phyloP scores from a whole-genome alignment of 495 filamentous ascomycete species.

The Neurospora africana region DNA sequence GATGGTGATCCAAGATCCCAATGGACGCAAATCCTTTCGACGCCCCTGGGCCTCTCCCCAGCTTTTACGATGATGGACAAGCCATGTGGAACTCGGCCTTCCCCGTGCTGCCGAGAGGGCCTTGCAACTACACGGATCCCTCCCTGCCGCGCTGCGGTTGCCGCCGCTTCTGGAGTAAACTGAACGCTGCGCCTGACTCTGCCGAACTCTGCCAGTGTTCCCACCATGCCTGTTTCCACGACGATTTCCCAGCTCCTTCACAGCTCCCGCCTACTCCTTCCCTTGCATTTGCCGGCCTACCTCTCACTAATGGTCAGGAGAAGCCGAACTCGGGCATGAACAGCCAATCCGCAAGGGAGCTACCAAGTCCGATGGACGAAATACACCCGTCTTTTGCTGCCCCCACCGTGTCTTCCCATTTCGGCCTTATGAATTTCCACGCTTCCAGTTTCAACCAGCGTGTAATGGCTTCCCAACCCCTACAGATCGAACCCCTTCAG shows the following conservation, averaged over 20 bases:
- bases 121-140: slow-evolving; percentile 53
- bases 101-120: slow-evolving; percentile 39
- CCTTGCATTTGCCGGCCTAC: slow-evolving; percentile 7
- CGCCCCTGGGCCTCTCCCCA: slow-evolving; percentile 25
- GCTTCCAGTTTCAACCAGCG: slow-evolving; percentile 9
- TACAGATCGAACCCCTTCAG: slow-evolving; percentile 9
- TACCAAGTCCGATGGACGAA: slow-evolving; percentile 35
- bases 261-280: slow-evolving; percentile 13
- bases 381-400: slow-evolving; percentile 13
- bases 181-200: slow-evolving; percentile 17
- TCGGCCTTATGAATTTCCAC: slow-evolving; percentile 21
- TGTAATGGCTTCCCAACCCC: slow-evolving; percentile 12
- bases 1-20: slow-evolving; percentile 23
- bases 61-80: slow-evolving; percentile 33
- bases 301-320: slow-evolving; percentile 25
- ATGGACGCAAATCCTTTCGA: slow-evolving; percentile 41
- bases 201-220: slow-evolving; percentile 55
- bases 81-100: slow-evolving; percentile 11
- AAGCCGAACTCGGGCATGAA: slow-evolving; percentile 31
- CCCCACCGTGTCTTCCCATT: slow-evolving; percentile 21
- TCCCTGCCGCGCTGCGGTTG: slow-evolving; percentile 50
- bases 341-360: slow-evolving; percentile 16
- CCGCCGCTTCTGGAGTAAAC: slow-evolving; percentile 51
- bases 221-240: slow-evolving; percentile 65
- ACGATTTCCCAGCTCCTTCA: slow-evolving; percentile 26